These are phyloP conservation scores for Pseudoneurospora amorphoporcata DNA, from an alignment of 495 filamentous ascomycete genomes.

Conservation along the genomic window DNA sequence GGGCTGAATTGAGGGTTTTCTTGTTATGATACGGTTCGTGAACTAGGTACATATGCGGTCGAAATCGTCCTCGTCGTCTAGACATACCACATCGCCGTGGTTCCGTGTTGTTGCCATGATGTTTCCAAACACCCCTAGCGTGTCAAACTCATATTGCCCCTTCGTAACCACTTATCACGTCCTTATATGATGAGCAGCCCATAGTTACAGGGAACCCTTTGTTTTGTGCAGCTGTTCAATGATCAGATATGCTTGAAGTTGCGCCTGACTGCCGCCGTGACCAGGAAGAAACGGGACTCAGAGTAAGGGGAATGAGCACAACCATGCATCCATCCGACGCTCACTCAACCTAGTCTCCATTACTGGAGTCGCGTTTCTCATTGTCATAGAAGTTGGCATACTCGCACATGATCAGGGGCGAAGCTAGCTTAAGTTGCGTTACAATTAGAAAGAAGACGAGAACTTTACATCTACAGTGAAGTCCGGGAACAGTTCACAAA, in stretches of 20 bases:
- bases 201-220: background rate
- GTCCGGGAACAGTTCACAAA: background rate
- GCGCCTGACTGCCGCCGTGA: background rate
- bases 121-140: background rate
- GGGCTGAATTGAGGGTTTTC: background rate
- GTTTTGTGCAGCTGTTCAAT: background rate
- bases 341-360: background rate
- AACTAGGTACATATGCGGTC: background rate
- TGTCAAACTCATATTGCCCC: background rate
- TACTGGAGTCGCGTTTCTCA: background rate
- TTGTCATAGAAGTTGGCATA: background rate
- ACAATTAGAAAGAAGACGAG: too few relatives aligned
- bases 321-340: background rate
- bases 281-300: background rate
- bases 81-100: background rate
- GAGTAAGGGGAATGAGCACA: background rate
- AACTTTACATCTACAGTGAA: background rate
- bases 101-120: background rate
- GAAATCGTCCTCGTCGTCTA: background rate
- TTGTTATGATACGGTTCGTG: background rate
- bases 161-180: background rate
- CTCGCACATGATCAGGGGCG: too few relatives aligned
- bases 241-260: background rate
- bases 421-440: too few relatives aligned
- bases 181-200: background rate